Evolutionary conservation across 768 basidiomycete genomes (phyloP), one percentile per base, ranked within the genome.

Genomic region (Porpolomopsis calyptriformis): DNA sequence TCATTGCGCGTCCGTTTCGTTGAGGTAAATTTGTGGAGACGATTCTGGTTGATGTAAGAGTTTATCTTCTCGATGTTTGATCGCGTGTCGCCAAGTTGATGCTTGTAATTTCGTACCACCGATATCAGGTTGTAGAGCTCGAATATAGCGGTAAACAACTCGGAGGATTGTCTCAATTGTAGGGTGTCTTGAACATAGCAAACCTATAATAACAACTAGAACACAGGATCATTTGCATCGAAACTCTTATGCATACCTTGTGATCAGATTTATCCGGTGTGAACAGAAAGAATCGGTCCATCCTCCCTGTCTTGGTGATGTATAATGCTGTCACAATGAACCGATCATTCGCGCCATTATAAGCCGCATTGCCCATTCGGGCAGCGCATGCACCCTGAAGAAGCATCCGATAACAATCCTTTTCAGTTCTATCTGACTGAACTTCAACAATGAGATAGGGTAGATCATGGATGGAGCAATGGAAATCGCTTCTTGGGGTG

Each of bases 291-390:
- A 45, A 45, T 22, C 26, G 22, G 6, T 6, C 19, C 31, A 23
- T 34, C 3, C 23, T 20, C 16, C 43, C 43, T 22, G 7, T 16
- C 27, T 25, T 34, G 14, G 31, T 24, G 24, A 45, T 45, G 43
- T 45, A 45, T 25, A 45, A 16, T 14, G 43, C 43, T 10, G 20
- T 45, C 11, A 45, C 26, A 45, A 45, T 35, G 24, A 45, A 45
- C 7, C 14, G 12, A 31, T 45, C 19, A n/a, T 45, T 25, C n/a
- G n/a, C n/a, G 27, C 31, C 16, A 14, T 45, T 25, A 34, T 20
- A 25, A n/a, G 33, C 31, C 11, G 3, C 31, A 34, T 45, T 45
- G 16, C 27, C 34, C 16, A 45, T 16, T 34, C 34, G 43, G 11
- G 20, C 34, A 16, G 33, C 14, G 26, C 43, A 33, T 45, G 43